Conservation (phyloP, 768 basidiomycete species). For the Xerocomellus dryophilus region DNA sequence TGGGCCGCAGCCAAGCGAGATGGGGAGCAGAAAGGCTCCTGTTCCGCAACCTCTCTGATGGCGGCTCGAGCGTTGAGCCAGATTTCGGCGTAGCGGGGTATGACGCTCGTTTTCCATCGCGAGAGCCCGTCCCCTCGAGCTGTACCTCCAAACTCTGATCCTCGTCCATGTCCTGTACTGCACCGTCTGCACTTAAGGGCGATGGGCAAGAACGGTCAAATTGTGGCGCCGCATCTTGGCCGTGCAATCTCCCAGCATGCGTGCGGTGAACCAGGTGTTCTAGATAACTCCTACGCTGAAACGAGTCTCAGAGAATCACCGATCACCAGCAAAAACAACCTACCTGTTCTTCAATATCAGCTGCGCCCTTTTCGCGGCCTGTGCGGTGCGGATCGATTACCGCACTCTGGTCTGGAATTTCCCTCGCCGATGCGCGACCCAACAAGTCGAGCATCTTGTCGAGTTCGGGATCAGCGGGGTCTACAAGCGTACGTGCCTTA, state of each 20-base stretch:
- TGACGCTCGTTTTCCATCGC: constrained; percentile 23
- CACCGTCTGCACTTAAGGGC: constrained; percentile 15
- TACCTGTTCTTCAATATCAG: constrained; percentile 65
- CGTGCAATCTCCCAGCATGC: constrained; percentile 66
- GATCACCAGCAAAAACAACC: constrained; percentile 9
- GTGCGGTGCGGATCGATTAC: constrained; percentile 61
- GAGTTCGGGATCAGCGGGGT: constrained; percentile 44
- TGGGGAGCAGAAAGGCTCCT: constrained; percentile 63
- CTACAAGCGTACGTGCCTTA: constrained; percentile 43
- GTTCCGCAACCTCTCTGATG: constrained; percentile 30
- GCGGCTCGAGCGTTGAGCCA: constrained; percentile 10
- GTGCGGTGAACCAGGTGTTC: constrained; percentile 72
- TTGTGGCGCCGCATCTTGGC: constrained; percentile 66
- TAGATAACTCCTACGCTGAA: constrained; percentile 71
- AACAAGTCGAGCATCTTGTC: constrained; percentile 71
- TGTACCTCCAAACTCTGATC: background rate
- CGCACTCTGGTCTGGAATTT: constrained; percentile 67
- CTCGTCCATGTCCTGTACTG: background rate
- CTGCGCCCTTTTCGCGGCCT: constrained; percentile 49
- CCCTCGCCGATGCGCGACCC: constrained; percentile 66
- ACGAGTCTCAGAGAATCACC: constrained; percentile 3
- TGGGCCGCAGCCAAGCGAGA: constrained; percentile 52
- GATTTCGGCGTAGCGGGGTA: constrained; percentile 12
- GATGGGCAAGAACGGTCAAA: constrained; percentile 34
- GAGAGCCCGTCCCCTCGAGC: constrained; percentile 2